phyloP scores from a whole-genome alignment of 768 basidiomycete species.

The Suillus cothurnatus region DNA sequence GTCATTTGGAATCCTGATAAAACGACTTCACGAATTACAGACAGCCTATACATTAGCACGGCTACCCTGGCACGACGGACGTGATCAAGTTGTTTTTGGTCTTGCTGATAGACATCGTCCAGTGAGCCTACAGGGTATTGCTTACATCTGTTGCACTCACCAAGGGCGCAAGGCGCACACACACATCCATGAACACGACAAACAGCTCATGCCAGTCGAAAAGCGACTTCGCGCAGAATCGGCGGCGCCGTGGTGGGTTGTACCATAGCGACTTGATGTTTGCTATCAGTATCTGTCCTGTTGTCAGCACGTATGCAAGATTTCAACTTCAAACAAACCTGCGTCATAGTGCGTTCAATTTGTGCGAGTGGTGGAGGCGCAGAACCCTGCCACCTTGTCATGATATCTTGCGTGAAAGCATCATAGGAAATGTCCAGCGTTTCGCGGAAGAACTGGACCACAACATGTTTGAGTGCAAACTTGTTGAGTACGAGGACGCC shows the following conservation, averaged over 20 bases:
- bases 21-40: conserved; percentile 65
- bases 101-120: conserved; percentile 12
- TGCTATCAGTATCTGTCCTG: conserved; percentile 53
- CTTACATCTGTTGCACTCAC: conserved; percentile 11
- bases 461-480: conserved; percentile 53
- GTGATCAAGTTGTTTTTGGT: conserved; percentile 30
- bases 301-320: conserved; percentile 1
- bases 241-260: conserved; percentile 67
- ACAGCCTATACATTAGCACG: conserved; percentile 60
- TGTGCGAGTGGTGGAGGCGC: conserved; percentile 41
- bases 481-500: conserved; percentile 54
- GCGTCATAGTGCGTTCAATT: conserved; percentile 41
- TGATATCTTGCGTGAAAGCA: conserved; percentile 41
- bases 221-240: conserved; percentile 64
- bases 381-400: conserved; percentile 40
- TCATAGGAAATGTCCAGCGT: conserved; percentile 59
- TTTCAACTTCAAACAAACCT: conserved; percentile 27
- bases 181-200: conserved; percentile 40
- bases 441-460: conserved; percentile 67
- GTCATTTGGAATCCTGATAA: conserved; percentile 79
- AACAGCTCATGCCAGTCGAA: conserved; percentile 70
- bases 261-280: conserved; percentile 65
- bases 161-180: conserved; percentile 17
- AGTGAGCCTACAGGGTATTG: neutral
- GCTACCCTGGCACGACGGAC: conserved; percentile 46